Evolutionary conservation across 2,329 filamentous ascomycete genomes (phyloP), one percentile per base, ranked within the genome.

Genomic region (Lasiodiplodia sp.): DNA sequence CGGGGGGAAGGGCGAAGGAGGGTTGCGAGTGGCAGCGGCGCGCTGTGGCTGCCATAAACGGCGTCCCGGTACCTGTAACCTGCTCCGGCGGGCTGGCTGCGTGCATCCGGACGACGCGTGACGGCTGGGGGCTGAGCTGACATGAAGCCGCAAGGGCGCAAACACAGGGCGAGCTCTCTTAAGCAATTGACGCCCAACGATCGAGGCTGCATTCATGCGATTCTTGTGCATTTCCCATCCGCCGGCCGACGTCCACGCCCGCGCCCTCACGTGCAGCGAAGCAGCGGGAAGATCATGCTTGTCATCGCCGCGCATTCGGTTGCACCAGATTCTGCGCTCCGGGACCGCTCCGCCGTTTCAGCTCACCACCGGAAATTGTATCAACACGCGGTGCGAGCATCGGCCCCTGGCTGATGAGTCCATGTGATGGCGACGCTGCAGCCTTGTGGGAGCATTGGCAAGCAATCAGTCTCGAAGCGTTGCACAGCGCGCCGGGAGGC

Each of bases 171-270:
- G 60, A 52, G 23, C 28, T 7, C 18, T 64, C 60, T 64, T 64
- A 52, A 64, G 47, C 60, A 37, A 52, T 64, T 52, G 60, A 52
- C n/a, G 60, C 60, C 60, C 60, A 64, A 64, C 60, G 60, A 52
- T 64, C 60, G 60, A 64, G 60, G 60, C 60, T 64, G 60, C 60
- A 64, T 64, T 64, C 60, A 64, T 64, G 60, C 60, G 60, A 52
- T 63, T 63, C 58, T 63, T 63, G 25, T 63, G 58, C 58, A 49
- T 63, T 62, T 51, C 44, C 58, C 58, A 64, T 64, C 44, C 38
- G 37, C 49, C 44, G 51, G 58, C 44, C 12, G 44, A 47, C 57
- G 57, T 25, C 25, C 58, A 44, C 38, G 4, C 16, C 58, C 5
- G 7, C 58, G 12, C 55, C 25, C 10, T 52, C 60, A 64, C 60